Conservation (phyloP, 306 rosid genomes). For the Luffa aegyptiaca region DNA sequence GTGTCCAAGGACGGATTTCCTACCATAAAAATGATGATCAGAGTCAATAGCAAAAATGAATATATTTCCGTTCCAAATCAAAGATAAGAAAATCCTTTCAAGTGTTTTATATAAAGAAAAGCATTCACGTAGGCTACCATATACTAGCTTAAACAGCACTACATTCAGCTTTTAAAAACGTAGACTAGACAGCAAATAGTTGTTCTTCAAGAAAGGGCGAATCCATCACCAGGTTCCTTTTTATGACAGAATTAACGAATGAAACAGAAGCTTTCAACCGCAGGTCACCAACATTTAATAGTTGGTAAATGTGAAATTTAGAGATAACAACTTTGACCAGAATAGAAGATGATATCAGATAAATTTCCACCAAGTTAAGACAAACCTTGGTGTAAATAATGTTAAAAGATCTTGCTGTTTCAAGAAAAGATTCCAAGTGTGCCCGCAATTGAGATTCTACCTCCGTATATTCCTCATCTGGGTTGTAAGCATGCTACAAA, state of each 20-base stretch:
- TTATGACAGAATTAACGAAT: not conserved
- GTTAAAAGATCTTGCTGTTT: slow-evolving; percentile 89
- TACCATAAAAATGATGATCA: slow-evolving; percentile 16
- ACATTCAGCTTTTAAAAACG: not conserved
- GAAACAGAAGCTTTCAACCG: not conserved
- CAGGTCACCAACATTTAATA: not conserved
- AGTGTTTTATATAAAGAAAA: not conserved
- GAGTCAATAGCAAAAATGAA: not conserved
- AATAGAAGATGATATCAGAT: not conserved
- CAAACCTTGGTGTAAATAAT: slow-evolving; percentile 81
- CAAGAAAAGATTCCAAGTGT: slow-evolving; percentile 83
- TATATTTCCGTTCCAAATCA: not conserved
- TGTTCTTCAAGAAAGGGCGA: not conserved
- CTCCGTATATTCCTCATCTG: slow-evolving; percentile 77
- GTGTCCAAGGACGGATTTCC: slow-evolving; percentile 99
- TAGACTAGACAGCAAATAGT: not conserved
- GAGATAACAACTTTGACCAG: not conserved
- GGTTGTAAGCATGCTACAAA: slow-evolving; percentile 81
- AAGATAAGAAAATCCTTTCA: not conserved
- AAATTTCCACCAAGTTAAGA: not conserved
- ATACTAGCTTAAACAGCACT: not conserved
- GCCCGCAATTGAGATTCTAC: slow-evolving; percentile 78
- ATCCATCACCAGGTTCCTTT: not conserved
- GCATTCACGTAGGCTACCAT: not conserved
- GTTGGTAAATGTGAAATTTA: not conserved